Percentiles rank a stretch among this genome's conserved stretches.
These are phyloP conservation scores for Fusarium sp. DNA, from an alignment of 2,329 filamentous ascomycete species.

Conservation along the genomic window DNA sequence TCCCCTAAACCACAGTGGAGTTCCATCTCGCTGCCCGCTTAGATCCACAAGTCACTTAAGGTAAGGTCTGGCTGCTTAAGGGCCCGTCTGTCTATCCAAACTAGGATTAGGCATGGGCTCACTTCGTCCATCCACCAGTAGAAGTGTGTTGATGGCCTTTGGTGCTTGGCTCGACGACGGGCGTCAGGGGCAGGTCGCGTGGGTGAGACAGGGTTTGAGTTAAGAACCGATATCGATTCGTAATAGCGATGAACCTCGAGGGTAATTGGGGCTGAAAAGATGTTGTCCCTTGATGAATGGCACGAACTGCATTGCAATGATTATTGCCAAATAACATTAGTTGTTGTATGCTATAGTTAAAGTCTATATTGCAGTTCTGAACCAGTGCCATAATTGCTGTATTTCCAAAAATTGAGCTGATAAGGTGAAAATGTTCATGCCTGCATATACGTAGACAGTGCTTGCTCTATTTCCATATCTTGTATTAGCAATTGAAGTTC, in stretches of 20 bases:
- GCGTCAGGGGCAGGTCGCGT: slow-evolving; percentile 40
- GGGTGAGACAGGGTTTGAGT: slow-evolving; percentile 34
- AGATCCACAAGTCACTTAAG: slow-evolving; percentile 28
- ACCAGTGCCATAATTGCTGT: neutral
- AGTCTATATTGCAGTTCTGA: neutral
- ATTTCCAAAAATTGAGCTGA: neutral
- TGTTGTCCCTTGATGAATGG: neutral
- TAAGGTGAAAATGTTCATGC: neutral
- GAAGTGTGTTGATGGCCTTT: slow-evolving; percentile 33
- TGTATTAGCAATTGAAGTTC: neutral
- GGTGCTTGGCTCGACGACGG: slow-evolving; percentile 30
- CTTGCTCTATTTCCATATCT: neutral
- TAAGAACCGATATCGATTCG: slow-evolving; percentile 8
- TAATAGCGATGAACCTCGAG: neutral
- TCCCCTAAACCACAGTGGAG: slow-evolving; percentile 35
- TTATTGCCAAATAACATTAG: neutral
- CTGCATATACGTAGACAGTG: neutral
- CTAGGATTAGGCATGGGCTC: slow-evolving; percentile 26
- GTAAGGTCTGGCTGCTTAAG: slow-evolving; percentile 19
- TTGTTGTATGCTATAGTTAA: neutral
- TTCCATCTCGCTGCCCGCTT: slow-evolving; percentile 28
- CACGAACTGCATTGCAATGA: neutral
- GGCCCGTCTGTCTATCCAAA: slow-evolving; percentile 17
- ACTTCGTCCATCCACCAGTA: slow-evolving; percentile 30
- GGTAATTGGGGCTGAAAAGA: neutral